Evolutionary conservation across 352 stramenopile genomes (phyloP).

Genomic region (Phytophthora uliginosa): DNA sequence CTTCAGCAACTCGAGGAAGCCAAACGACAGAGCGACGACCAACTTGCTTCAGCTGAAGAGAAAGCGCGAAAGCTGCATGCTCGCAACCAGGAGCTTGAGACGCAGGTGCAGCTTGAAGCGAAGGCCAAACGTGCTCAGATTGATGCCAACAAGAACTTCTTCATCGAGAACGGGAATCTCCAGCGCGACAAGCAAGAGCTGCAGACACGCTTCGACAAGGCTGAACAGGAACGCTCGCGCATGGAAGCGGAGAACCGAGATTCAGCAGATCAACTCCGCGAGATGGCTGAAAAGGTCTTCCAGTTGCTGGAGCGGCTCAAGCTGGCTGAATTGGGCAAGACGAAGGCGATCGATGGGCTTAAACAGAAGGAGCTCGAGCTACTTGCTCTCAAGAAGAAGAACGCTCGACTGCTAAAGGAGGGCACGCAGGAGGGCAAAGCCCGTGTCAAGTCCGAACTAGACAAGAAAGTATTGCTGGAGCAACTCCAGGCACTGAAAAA

Average conservation of each 20-base stretch:
- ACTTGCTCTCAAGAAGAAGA: slow-evolving; percentile 96
- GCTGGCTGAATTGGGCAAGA: slow-evolving; percentile 96
- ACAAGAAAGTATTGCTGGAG: slow-evolving; percentile 96
- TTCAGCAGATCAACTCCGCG: slow-evolving; percentile 95
- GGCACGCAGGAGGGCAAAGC: slow-evolving; percentile 94
- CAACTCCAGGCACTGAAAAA: slow-evolving; percentile 97
- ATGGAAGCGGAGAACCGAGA: slow-evolving; percentile 97
- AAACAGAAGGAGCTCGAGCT: slow-evolving; percentile 97
- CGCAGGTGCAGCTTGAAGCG: slow-evolving; percentile 95
- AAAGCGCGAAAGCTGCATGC: slow-evolving; percentile 91
- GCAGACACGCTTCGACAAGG: slow-evolving; percentile 88
- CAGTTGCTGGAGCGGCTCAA: slow-evolving; percentile 97
- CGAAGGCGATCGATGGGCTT: slow-evolving; percentile 95
- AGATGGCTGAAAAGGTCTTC: slow-evolving; percentile 98
- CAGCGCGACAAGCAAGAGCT: slow-evolving; percentile 82
- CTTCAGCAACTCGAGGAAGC: slow-evolving; percentile 96
- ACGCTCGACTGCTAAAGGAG: slow-evolving; percentile 94
- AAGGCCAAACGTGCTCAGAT: slow-evolving; percentile 94
- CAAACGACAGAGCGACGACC: slow-evolving; percentile 95
- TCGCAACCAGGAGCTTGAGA: slow-evolving; percentile 95
- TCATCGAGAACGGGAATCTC: slow-evolving; percentile 85
- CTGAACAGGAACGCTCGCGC: slow-evolving; percentile 93
- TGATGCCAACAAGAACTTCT: slow-evolving; percentile 95
- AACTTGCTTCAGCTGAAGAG: slow-evolving; percentile 91
- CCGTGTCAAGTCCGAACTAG: slow-evolving; percentile 94